Base-by-base conservation (phyloP, 345 rosid genomes). In the Kernera saxatilis region DNA sequence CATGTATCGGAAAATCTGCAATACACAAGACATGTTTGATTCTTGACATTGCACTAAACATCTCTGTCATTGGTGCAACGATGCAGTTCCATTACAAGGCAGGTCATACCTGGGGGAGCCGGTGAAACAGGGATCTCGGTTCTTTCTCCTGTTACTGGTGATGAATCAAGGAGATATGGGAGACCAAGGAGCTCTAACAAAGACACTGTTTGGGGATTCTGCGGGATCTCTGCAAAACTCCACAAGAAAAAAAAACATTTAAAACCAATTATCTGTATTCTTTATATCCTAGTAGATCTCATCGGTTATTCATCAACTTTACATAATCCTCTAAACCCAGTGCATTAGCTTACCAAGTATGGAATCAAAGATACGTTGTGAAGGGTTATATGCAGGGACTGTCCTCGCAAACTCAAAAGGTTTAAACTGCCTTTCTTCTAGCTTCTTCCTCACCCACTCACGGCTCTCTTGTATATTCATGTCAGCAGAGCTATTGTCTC, bases 151-250 rank as follows among this genome's bases (percentile, higher is more conserved):
- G 86, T 79, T 52, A 79, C 80, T 25, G 81, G 69, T 59, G 74
- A 64, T 64, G 72, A 51, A 78, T 89, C 92, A 71, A 91, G 95
- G 35, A 91, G 84, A 82, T 89, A 84, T 15, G 97, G 88, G 49
- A 91, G 93, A 63, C 81, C 98, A 67, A 94, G 83, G 55, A 94
- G 80, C 78, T 85, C 86, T 83, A 94, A 72, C 59, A 88, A 81
- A 26, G 92, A 82, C 55, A 81, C 70, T 6, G 93, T 94, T 66
- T 91, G 96, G 14, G 96, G 96, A 80, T 88, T 94, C 59, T 74
- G 82, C 63, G 74, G 81, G 64, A 68, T 73, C 48, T 64, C 99
- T 89, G 76, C 71, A 73, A n/a, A 29, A 75, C 55, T 39, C 64
- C 66, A 33, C 15, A 49, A 5, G 23, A 21, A 8, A 8, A 8